Evolutionary conservation across 2,329 filamentous ascomycete genomes (phyloP).

Genomic region (Sodiomyces alkalinus): DNA sequence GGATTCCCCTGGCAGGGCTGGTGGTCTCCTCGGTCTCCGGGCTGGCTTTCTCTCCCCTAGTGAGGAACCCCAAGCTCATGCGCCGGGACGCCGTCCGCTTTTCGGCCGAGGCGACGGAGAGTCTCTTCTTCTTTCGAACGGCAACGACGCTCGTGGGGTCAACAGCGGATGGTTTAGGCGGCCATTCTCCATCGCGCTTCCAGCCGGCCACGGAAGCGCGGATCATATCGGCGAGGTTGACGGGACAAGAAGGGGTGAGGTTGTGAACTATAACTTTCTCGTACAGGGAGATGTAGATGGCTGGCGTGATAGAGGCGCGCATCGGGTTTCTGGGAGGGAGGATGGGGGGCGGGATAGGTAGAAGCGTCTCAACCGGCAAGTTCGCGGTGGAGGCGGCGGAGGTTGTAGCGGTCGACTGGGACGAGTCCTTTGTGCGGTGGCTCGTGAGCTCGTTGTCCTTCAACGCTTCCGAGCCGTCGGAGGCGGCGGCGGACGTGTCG

Average conservation of each 20-base stretch:
- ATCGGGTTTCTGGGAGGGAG: slow-evolving; percentile 62
- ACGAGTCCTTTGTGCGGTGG: slow-evolving; percentile 17
- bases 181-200: slow-evolving; percentile 91
- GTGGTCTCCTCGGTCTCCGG: slow-evolving; percentile 18
- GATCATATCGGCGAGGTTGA: slow-evolving; percentile 73
- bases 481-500: slow-evolving; percentile 21
- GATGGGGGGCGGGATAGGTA: slow-evolving; percentile 61
- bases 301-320: slow-evolving; percentile 58
- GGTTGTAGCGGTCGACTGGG: slow-evolving; percentile 12
- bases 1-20: slow-evolving; percentile 22
- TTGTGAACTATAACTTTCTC: slow-evolving; percentile 72
- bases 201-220: slow-evolving; percentile 74
- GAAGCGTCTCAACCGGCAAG: slow-evolving; percentile 34
- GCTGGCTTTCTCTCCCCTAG: slow-evolving; percentile 18
- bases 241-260: slow-evolving; percentile 71
- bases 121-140: slow-evolving; percentile 22
- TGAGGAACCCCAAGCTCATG: slow-evolving; percentile 32
- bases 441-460: slow-evolving; percentile 20
- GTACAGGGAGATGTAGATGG: slow-evolving; percentile 70
- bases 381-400: slow-evolving; percentile 3
- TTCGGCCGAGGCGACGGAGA: slow-evolving; percentile 9
- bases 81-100: slow-evolving; percentile 19
- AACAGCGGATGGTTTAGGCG: slow-evolving; percentile 42
- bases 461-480: slow-evolving; percentile 25
- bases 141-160: slow-evolving; percentile 25